These are phyloP conservation scores for Allium cepa DNA, from an alignment of 106 monocot species.

Conservation along the genomic window DNA sequence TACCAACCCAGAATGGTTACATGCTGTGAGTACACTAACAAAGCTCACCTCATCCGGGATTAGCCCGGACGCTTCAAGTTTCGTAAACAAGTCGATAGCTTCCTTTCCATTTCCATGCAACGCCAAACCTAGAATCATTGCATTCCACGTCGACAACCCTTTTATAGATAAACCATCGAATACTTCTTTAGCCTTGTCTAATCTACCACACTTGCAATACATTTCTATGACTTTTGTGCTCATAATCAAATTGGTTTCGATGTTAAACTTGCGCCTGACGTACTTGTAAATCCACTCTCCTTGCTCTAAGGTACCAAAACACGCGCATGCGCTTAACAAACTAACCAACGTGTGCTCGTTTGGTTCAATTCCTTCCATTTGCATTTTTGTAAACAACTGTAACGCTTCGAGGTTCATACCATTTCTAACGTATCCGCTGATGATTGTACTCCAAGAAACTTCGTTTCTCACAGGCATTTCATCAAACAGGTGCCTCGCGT, in stretches of 20 bases:
- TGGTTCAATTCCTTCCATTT: conserved; percentile 11
- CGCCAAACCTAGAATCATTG: conserved; percentile 38
- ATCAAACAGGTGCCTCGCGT: conserved; percentile 26
- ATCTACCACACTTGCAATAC: conserved; percentile 59
- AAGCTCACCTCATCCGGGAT: conserved; percentile 45
- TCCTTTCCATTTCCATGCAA: conserved; percentile 24
- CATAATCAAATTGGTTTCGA: conserved; percentile 31
- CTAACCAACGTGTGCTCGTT: conserved; percentile 30
- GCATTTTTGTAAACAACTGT: conserved; percentile 23
- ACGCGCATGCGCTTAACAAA: conserved; percentile 32
- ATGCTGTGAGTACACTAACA: conserved; percentile 37
- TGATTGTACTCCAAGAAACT: conserved; percentile 42
- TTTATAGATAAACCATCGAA: conserved; percentile 21
- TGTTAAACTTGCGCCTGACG: conserved; percentile 7
- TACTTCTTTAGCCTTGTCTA: conserved; percentile 34
- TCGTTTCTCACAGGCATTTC: conserved; percentile 36
- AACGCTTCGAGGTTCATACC: conserved; percentile 24
- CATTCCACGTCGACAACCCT: conserved; percentile 47
- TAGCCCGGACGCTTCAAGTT: conserved; percentile 8
- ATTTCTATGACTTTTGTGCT: conserved; percentile 45
- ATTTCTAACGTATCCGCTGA: conserved; percentile 43
- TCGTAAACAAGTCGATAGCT: conserved; percentile 31
- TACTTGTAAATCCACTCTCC: conserved; percentile 44
- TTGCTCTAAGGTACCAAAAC: conserved; percentile 44
- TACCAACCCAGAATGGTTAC: conserved; percentile 37